phyloP scores from a whole-genome alignment of 1,284 basidiomycete species.

The Austropuccinia psidii region DNA sequence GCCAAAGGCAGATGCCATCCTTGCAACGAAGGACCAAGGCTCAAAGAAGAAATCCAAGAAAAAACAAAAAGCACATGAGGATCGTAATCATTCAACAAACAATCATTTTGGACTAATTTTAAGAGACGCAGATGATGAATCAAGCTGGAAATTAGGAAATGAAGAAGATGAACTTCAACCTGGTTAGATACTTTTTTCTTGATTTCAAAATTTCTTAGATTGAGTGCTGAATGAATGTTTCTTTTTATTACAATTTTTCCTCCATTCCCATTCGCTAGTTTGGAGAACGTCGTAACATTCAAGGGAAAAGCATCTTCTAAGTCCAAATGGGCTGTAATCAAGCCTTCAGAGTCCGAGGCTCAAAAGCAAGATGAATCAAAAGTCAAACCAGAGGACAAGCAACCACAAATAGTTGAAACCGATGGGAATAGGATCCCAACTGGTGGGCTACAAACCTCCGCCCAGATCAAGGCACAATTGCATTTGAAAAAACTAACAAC shows the following conservation, averaged over 20 bases:
- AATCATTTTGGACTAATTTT: slow-evolving; percentile 28
- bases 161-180: slow-evolving; percentile 34
- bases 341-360: slow-evolving; percentile 6
- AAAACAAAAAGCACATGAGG: slow-evolving; percentile 58
- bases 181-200: too few relatives aligned
- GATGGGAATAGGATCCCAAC: slow-evolving; percentile 51
- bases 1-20: slow-evolving; percentile 89
- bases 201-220: too few relatives aligned
- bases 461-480: slow-evolving; percentile 52
- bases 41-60: slow-evolving; percentile 60
- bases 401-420: slow-evolving; percentile 62
- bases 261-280: too few relatives aligned
- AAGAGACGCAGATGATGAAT: slow-evolving; percentile 4
- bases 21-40: slow-evolving; percentile 56
- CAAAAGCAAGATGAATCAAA: slow-evolving; percentile 48
- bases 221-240: too few relatives aligned
- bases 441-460: slow-evolving; percentile 51
- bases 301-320: slow-evolving; percentile 24
- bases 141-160: slow-evolving; percentile 36
- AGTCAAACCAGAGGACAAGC: slow-evolving; percentile 41
- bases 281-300: slow-evolving; percentile 27
- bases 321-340: slow-evolving; percentile 29
- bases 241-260: too few relatives aligned
- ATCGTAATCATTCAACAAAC: background rate
- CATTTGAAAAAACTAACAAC: slow-evolving; percentile 47